These are phyloP conservation scores for Backusella sp. DNA, from an alignment of 192 early-diverging fungal genomes.

Conservation along the genomic window DNA sequence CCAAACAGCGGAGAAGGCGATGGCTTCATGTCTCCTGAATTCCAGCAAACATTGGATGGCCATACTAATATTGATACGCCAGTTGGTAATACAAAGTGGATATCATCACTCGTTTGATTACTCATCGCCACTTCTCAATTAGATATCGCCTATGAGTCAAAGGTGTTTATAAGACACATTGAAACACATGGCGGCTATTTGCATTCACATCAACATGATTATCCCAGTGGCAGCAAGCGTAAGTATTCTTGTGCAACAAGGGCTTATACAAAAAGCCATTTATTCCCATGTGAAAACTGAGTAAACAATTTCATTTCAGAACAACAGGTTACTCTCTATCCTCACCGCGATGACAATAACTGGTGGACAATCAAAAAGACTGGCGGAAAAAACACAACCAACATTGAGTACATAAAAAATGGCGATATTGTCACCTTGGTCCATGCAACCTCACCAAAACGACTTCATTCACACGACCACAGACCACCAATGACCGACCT, in stretches of 20 bases:
- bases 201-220: slow-evolving; percentile 71
- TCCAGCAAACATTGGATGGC: slow-evolving; percentile 83
- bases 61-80: slow-evolving; percentile 55
- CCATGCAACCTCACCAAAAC: slow-evolving; percentile 57
- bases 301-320: slow-evolving; percentile 37
- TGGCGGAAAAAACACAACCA: slow-evolving; percentile 23
- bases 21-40: slow-evolving; percentile 91
- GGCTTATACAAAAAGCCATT: background rate
- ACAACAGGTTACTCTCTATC: slow-evolving; percentile 80
- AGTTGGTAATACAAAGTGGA: slow-evolving; percentile 38
- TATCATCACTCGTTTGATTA: no score
- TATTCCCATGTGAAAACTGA: background rate
- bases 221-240: slow-evolving; percentile 75
- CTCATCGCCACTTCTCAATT: background rate
- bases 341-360: slow-evolving; percentile 88
- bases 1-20: slow-evolving; percentile 84
- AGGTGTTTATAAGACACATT: slow-evolving; percentile 65
- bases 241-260: background rate
- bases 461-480: slow-evolving; percentile 70
- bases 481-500: slow-evolving; percentile 65
- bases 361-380: slow-evolving; percentile 66
- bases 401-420: slow-evolving; percentile 61
- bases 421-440: slow-evolving; percentile 78
- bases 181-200: slow-evolving; percentile 80
- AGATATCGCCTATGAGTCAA: slow-evolving; percentile 72